Conservation (phyloP, 169 alveolate species). For the Babesia bovis region DNA sequence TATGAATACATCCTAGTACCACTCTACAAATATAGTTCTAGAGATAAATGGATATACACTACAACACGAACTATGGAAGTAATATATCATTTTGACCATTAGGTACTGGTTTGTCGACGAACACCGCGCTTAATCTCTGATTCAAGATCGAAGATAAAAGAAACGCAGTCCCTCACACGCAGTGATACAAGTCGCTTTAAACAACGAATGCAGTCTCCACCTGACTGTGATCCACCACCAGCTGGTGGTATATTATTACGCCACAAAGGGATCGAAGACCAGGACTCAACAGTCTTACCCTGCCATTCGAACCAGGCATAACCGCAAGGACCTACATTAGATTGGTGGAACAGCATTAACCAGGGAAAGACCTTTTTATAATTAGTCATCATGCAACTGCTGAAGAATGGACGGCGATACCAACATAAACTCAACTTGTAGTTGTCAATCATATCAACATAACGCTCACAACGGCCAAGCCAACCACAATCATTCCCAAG, state of each 20-base stretch:
- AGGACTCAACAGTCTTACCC: conserved; percentile 55
- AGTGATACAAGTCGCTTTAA: conserved; percentile 58
- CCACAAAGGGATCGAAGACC: conserved; percentile 62
- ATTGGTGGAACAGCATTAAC: conserved; percentile 44
- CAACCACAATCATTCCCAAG: conserved; percentile 60
- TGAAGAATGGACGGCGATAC: conserved; percentile 64
- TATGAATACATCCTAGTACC: too few species aligned
- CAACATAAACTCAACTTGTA: conserved; percentile 64
- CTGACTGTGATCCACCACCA: neutral
- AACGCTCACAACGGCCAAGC: conserved; percentile 53
- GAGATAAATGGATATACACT: too few species aligned
- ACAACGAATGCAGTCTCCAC: conserved; percentile 43
- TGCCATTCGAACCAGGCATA: conserved; percentile 61
- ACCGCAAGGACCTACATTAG: conserved; percentile 39
- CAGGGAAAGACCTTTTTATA: conserved; percentile 33
- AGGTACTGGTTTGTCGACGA: neutral
- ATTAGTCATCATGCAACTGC: conserved; percentile 43
- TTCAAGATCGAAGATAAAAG: conserved; percentile 52
- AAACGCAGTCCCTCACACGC: conserved; percentile 58
- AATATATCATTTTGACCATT: too few species aligned
- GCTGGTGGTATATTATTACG: neutral
- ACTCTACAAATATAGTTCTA: too few species aligned
- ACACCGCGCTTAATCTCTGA: conserved; percentile 42
- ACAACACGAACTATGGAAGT: too few species aligned
- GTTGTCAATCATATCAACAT: conserved; percentile 64